These are phyloP conservation scores for Podosphaera aphanis DNA, from an alignment of 2,329 filamentous ascomycete genomes.

Conservation along the genomic window DNA sequence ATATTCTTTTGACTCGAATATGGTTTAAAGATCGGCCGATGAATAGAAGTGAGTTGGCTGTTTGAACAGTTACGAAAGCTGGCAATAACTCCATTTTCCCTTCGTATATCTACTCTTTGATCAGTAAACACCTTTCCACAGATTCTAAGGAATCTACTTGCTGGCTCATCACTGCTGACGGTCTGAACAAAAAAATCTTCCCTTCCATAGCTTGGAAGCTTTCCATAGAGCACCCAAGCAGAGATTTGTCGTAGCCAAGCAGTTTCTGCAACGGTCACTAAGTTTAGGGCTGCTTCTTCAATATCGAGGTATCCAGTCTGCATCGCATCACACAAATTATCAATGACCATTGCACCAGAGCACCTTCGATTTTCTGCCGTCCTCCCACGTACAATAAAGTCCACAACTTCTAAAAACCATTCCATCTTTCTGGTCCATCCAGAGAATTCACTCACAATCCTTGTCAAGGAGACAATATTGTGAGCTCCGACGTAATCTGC, in stretches of 20 bases:
- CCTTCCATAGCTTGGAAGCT: slow-evolving; percentile 50
- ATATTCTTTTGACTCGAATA: slow-evolving; percentile 34
- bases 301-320: slow-evolving; percentile 80
- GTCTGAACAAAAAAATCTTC: slow-evolving; percentile 67
- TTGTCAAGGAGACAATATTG: slow-evolving; percentile 76
- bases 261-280: slow-evolving; percentile 59
- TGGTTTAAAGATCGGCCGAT: slow-evolving; percentile 77
- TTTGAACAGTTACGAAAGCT: slow-evolving; percentile 50
- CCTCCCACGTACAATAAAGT: slow-evolving; percentile 34
- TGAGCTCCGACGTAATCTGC: slow-evolving; percentile 59
- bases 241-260: slow-evolving; percentile 82
- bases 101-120: slow-evolving; percentile 29
- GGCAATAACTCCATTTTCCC: slow-evolving; percentile 42
- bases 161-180: slow-evolving; percentile 18
- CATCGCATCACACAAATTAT: slow-evolving; percentile 49
- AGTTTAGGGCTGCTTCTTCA: slow-evolving; percentile 46
- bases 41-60: slow-evolving; percentile 68
- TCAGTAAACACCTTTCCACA: slow-evolving; percentile 2
- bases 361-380: slow-evolving; percentile 19
- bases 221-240: slow-evolving; percentile 77
- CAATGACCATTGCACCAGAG: slow-evolving; percentile 51
- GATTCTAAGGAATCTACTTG: slow-evolving; percentile 4
- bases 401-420: slow-evolving; percentile 57
- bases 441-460: slow-evolving; percentile 63
- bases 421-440: slow-evolving; percentile 65